These are phyloP conservation scores for Citrullus amarus DNA, from an alignment of 306 rosid species.

Conservation along the genomic window DNA sequence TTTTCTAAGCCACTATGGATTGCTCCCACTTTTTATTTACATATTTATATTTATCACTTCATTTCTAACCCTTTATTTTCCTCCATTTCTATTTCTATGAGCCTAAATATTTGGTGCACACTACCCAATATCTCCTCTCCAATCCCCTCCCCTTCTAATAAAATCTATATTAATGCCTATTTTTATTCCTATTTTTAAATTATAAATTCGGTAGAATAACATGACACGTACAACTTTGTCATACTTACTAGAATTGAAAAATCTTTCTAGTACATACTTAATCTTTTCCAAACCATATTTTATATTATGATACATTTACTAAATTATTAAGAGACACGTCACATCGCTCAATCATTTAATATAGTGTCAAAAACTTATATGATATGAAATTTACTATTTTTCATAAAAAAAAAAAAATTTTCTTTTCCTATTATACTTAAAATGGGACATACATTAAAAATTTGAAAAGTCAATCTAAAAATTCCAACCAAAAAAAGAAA, in stretches of 20 bases:
- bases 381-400: background rate
- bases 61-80: background rate
- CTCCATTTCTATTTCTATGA: background rate
- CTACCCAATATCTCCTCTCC: background rate
- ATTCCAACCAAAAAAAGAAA: background rate
- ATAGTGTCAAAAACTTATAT: background rate
- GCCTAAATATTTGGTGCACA: background rate
- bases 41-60: background rate
- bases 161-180: background rate
- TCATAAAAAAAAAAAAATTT: background rate
- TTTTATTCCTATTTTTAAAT: background rate
- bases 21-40: background rate
- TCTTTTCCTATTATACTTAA: background rate
- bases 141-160: background rate
- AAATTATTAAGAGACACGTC: background rate
- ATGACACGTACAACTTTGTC: background rate
- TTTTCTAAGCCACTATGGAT: constrained; percentile 11
- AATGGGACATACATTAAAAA: background rate
- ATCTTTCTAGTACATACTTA: background rate
- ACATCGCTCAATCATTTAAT: background rate
- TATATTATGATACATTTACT: background rate
- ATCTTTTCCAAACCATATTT: background rate
- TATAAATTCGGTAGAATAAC: background rate
- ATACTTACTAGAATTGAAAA: background rate
- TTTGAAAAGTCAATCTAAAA: background rate